A percentile compares a stretch with the other conserved stretches of the same genome.
phyloP scores from a whole-genome alignment of 2,329 filamentous ascomycete genomes.

The Leptographium wingfieldii region DNA sequence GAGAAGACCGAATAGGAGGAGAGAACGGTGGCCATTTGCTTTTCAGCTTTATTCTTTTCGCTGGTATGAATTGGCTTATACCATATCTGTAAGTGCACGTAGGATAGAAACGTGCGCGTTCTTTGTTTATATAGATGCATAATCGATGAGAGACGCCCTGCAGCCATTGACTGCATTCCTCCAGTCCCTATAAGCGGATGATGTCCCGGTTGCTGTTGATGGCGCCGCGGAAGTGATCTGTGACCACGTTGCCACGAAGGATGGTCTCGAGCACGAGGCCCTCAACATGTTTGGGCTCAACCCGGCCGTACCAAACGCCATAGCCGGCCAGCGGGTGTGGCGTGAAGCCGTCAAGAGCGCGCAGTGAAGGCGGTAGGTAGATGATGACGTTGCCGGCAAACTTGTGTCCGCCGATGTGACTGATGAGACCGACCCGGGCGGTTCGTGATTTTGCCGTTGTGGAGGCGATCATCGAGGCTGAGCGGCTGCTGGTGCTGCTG shows the following conservation, averaged over 20 bases:
- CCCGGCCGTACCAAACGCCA: constrained; percentile 73
- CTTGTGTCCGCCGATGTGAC: constrained; percentile 75
- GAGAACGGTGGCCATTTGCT: not conserved
- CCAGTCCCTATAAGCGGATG: constrained; percentile 27
- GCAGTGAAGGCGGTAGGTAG: constrained; percentile 52
- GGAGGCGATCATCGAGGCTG: not conserved
- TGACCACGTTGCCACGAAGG: constrained; percentile 51
- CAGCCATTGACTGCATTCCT: too few species aligned
- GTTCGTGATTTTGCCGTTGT: constrained; percentile 14
- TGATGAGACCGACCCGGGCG: constrained; percentile 57
- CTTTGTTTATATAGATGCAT: not conserved
- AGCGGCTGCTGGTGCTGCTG: not conserved
- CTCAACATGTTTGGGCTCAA: constrained; percentile 63
- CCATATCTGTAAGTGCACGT: not conserved
- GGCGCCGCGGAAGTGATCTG: constrained; percentile 60
- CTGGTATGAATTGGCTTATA: not conserved
- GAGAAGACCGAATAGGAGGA: too few species aligned
- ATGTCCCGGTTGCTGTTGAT: constrained; percentile 44
- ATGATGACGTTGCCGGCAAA: constrained; percentile 77
- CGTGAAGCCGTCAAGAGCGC: constrained; percentile 23
- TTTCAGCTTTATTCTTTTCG: not conserved
- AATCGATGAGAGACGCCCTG: not conserved
- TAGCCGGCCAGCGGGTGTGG: constrained; percentile 53
- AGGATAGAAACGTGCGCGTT: not conserved
- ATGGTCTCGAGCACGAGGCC: constrained; percentile 64